Evolutionary conservation across 176 grass and related monocot genomes (phyloP), one percentile per base, ranked within the genome.

Genomic region (Aegilops umbellulata): DNA sequence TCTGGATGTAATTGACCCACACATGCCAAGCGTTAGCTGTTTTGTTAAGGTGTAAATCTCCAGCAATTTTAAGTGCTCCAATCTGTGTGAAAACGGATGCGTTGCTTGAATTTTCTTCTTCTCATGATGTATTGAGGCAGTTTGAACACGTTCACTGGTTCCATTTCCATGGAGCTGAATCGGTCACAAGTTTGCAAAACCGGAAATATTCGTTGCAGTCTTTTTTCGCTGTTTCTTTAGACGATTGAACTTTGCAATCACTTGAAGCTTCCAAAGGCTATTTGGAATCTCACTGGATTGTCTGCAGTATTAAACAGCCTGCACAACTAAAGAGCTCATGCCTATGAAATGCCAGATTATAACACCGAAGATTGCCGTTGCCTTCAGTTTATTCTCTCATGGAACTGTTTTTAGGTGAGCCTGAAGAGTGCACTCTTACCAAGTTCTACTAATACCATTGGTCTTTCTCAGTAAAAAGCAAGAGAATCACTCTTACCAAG

Each of bases 151-250:
- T 44, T 68, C 84, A 51, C 26, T 39, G 46, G 34, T 32, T 78
- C 60, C 27, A 9, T 83, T 11, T 17, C 42, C 38, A n/a, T 84
- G 17, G 64, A 88, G 36, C 60, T 22, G 15, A 68, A 68, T 31
- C 35, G 60, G 22, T 76, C 46, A 87, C 76, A 34, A 70, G 47
- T 53, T 68, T 77, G 17, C 76, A 42, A 39, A 69, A 85, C 23
- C 12, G 39, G 36, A 65, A 32, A 64, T 34, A 27, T 88, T 71
- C 10, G 36, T 69, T 27, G 29, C 11, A 22, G 65, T 66, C 46
- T 3, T 44, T 25, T 74, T 32, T 31, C 14, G 26, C 15, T 20
- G 24, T 3, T 39, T 4, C 51, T 55, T 66, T 12, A n/a, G 71
- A 75, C 60, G 10, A 46, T 70, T 14, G 16, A 27, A 76, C 17